These are phyloP conservation scores for Aspergillus sp. DNA, from an alignment of 2,329 filamentous ascomycete genomes.

Conservation along the genomic window DNA sequence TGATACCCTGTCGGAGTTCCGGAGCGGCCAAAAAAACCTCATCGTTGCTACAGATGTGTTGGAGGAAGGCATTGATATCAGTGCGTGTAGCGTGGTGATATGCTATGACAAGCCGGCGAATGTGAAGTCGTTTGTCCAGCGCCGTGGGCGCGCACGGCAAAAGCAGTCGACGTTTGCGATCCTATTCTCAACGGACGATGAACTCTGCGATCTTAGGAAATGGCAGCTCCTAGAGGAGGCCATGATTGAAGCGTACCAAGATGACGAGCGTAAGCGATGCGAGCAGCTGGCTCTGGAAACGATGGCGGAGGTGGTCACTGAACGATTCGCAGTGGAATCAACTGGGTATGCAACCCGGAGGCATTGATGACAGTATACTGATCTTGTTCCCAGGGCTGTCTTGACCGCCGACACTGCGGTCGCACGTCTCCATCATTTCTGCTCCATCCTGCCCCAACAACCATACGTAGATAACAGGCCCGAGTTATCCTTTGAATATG, in stretches of 20 bases:
- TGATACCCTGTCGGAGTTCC: slow-evolving; percentile 54
- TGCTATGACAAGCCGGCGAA: slow-evolving; percentile 62
- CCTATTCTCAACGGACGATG: slow-evolving; percentile 42
- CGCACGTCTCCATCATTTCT: slow-evolving; percentile 80
- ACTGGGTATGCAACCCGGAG: slow-evolving; percentile 19
- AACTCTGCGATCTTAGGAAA: slow-evolving; percentile 36
- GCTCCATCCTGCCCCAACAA: slow-evolving; percentile 57
- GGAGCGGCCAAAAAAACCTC: slow-evolving; percentile 53
- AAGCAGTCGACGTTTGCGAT: slow-evolving; percentile 54
- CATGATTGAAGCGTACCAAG: slow-evolving; percentile 70
- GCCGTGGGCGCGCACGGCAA: slow-evolving; percentile 61
- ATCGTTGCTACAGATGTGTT: slow-evolving; percentile 58
- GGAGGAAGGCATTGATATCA: slow-evolving; percentile 61
- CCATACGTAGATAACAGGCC: slow-evolving; percentile 63
- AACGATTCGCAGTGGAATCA: slow-evolving; percentile 40
- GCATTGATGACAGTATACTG: background rate
- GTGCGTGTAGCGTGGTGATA: slow-evolving; percentile 63
- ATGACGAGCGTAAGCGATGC: slow-evolving; percentile 56
- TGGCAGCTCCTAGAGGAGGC: slow-evolving; percentile 68
- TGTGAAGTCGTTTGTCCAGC: slow-evolving; percentile 63
- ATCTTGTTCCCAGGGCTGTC: slow-evolving; percentile 51
- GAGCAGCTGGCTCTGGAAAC: slow-evolving; percentile 51
- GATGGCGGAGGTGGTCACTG: slow-evolving; percentile 35
- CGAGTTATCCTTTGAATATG: slow-evolving; percentile 52
- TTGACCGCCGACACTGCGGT: slow-evolving; percentile 72